A percentile compares a stretch with the other conserved stretches of the same genome.
Evolutionary conservation across 2,329 filamentous ascomycete species (phyloP).

Genomic region (Chaetomium sp.): DNA sequence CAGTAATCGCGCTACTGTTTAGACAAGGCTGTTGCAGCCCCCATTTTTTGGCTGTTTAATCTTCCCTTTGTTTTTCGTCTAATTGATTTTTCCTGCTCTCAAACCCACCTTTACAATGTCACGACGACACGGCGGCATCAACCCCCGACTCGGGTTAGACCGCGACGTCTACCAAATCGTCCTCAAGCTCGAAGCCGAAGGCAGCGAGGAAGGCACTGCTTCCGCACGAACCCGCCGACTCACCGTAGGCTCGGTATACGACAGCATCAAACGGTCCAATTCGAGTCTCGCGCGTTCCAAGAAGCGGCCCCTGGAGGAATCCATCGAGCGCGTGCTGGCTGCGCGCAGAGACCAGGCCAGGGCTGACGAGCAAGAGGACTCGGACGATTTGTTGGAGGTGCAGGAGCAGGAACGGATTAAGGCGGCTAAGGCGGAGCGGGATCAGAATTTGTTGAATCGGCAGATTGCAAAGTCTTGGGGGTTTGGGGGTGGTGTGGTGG

Average conservation of each 20-base stretch:
- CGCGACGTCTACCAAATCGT: conserved; percentile 74
- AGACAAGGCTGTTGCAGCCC: no score
- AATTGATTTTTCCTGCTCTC: not conserved
- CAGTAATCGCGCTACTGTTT: no score
- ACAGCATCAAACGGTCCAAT: conserved; percentile 77
- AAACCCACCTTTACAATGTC: conserved; percentile 7
- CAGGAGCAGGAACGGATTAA: conserved; percentile 20
- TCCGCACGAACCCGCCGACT: conserved; percentile 31
- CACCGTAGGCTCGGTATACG: conserved; percentile 61
- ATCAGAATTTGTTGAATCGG: conserved; percentile 33
- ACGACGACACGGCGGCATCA: conserved; percentile 4
- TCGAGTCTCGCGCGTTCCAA: conserved; percentile 77
- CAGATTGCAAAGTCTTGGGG: conserved; percentile 38
- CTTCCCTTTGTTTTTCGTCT: not conserved
- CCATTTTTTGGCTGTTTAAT: not conserved
- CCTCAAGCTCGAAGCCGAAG: conserved; percentile 59
- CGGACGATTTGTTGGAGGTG: conserved; percentile 33
- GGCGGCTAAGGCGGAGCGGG: conserved; percentile 21
- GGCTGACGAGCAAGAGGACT: conserved; percentile 49
- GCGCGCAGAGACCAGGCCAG: conserved; percentile 61
- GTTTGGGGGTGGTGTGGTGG: conserved; percentile 13
- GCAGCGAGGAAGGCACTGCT: not conserved
- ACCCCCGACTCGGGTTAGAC: conserved; percentile 43
- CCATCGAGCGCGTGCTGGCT: conserved; percentile 74
- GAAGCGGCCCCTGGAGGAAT: conserved; percentile 74